These are phyloP conservation scores for Annulohypoxylon stygium DNA, from an alignment of 495 filamentous ascomycete species.

Conservation along the genomic window DNA sequence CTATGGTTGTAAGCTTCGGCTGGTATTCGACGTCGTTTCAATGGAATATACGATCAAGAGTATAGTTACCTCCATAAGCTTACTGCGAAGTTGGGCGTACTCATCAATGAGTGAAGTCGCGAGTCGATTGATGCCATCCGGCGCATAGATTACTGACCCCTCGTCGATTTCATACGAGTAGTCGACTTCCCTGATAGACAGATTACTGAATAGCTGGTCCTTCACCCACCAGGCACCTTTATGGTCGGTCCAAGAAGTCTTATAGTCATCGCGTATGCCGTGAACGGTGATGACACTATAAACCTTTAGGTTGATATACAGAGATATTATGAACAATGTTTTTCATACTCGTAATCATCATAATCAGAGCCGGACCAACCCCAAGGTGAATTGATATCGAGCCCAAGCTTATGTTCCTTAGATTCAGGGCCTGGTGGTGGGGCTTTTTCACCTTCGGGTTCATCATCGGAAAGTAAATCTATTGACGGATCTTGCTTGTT, in stretches of 20 bases:
- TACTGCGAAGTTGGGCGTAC: conserved; percentile 13
- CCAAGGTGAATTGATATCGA: conserved; percentile 6
- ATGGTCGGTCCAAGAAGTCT: conserved; percentile 21
- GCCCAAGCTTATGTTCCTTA: conserved; percentile 1
- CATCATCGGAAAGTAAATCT: background rate
- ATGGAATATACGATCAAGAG: background rate
- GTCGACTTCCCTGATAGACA: conserved; percentile 19
- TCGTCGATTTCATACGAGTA: conserved; percentile 22
- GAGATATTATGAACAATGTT: background rate
- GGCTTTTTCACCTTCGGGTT: background rate
- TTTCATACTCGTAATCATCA: conserved; percentile 9
- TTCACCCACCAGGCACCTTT: conserved; percentile 18
- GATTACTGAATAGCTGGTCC: conserved; percentile 11
- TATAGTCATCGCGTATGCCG: conserved; percentile 33
- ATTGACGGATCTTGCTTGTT: background rate
- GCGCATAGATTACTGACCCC: conserved; percentile 12
- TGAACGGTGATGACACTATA: conserved; percentile 35
- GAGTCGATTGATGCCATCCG: conserved; percentile 6
- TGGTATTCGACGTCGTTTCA: too few species aligned
- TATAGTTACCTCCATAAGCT: background rate
- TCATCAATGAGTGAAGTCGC: conserved; percentile 7
- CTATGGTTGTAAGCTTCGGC: background rate
- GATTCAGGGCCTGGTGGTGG: background rate
- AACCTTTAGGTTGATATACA: background rate
- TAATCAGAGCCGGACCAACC: conserved; percentile 7